Percentiles rank a stretch among this genome's conserved stretches.
phyloP scores from a whole-genome alignment of 1,284 basidiomycete genomes.

The Tremellales sp. region DNA sequence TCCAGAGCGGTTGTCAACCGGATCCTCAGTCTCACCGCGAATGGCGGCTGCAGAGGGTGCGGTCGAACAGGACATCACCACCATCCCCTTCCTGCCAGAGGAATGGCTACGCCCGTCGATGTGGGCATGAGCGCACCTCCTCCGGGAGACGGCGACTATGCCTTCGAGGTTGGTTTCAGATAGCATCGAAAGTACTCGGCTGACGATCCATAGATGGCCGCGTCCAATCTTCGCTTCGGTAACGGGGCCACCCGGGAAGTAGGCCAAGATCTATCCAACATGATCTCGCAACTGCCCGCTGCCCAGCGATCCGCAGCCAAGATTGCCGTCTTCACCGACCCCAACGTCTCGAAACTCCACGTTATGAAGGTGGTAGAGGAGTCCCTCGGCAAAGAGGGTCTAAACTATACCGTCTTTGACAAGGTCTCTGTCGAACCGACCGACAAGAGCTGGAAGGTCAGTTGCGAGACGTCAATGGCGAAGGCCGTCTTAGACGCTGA shows the following conservation, averaged over 20 bases:
- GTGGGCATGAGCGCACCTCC: slow-evolving; percentile 45
- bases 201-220: slow-evolving; percentile 63
- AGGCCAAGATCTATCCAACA: slow-evolving; percentile 53
- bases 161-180: slow-evolving; percentile 71
- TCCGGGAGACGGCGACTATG: slow-evolving; percentile 76
- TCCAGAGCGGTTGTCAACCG: slow-evolving; percentile 37
- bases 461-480: slow-evolving; percentile 7
- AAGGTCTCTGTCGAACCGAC: slow-evolving; percentile 85
- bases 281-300: slow-evolving; percentile 30
- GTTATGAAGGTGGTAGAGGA: slow-evolving; percentile 68
- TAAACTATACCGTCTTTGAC: slow-evolving; percentile 76
- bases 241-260: slow-evolving; percentile 86
- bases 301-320: slow-evolving; percentile 47
- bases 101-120: slow-evolving; percentile 77
- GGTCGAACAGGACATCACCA: slow-evolving; percentile 34
- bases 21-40: slow-evolving; percentile 37
- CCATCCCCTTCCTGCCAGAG: slow-evolving; percentile 17
- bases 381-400: slow-evolving; percentile 32
- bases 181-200: not conserved
- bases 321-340: slow-evolving; percentile 92
- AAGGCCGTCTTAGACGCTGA: slow-evolving; percentile 46
- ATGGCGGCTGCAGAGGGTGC: slow-evolving; percentile 43
- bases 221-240: slow-evolving; percentile 83
- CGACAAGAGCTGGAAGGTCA: slow-evolving; percentile 57
- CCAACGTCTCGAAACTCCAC: slow-evolving; percentile 71